Evolutionary conservation across 345 rosid species (phyloP).

Genomic region (Eucalyptus melliodora): DNA sequence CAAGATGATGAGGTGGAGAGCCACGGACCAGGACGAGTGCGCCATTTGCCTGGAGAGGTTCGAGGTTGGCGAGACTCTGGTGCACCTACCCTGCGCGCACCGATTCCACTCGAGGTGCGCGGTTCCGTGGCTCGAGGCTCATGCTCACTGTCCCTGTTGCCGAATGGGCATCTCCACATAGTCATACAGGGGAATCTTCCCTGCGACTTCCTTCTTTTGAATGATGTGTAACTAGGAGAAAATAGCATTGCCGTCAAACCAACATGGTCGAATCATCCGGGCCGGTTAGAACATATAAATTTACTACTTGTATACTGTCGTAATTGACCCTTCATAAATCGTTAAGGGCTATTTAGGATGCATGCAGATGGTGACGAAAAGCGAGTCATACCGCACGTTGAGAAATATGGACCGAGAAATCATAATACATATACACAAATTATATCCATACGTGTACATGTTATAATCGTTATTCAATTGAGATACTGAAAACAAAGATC

Average conservation of each 20-base stretch:
- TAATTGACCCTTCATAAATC: background rate
- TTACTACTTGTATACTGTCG: background rate
- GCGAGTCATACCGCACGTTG: background rate
- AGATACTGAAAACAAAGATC: background rate
- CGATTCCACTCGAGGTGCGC: conserved; percentile 52
- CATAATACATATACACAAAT: background rate
- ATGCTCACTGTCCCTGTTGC: conserved; percentile 69
- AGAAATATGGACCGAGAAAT: background rate
- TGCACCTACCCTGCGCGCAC: conserved; percentile 56
- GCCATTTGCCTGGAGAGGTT: conserved; percentile 60
- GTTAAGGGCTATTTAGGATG: background rate
- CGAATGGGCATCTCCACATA: conserved; percentile 1
- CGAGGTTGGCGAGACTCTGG: conserved; percentile 40
- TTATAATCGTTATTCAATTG: background rate
- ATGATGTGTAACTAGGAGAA: background rate
- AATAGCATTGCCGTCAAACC: background rate
- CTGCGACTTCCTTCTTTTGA: background rate
- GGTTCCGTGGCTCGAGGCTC: conserved; percentile 61
- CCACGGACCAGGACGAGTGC: conserved; percentile 50
- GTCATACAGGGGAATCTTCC: background rate
- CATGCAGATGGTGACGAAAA: background rate
- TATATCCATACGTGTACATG: background rate
- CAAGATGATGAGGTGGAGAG: conserved; percentile 33
- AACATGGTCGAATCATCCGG: background rate
- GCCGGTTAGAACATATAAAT: background rate